Base-by-base conservation (phyloP, 345 rosid genomes). In the Brassica carinata region DNA sequence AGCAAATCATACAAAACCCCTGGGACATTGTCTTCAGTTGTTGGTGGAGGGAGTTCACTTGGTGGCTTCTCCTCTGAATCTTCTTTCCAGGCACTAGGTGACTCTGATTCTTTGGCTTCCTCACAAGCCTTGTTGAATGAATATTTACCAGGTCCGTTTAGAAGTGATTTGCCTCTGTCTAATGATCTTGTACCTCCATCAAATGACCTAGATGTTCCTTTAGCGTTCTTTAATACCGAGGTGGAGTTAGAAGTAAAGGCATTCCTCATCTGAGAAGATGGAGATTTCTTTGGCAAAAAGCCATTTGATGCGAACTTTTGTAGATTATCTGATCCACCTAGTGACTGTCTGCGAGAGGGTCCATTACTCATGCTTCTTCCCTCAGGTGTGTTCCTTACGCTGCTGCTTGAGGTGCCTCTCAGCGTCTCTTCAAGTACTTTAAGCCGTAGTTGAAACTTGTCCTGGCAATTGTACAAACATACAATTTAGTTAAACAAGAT, bases 171-270 rank as follows among this genome's bases (percentile, higher is more conserved):
- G 48, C 92, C 89, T 78, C 98, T 87, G 76, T 93, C 99, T 81
- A 93, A 81, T 69, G 97, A 95, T 82, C 98, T 88, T 53, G 97
- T 90, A 75, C 99, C 99, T 63, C 99, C 99, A 85, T 96, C 99
- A 83, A 96, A 96, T 71, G 99, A 96, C 85, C 87, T 96, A 10
- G 99, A 93, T 81, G 97, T 89, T 85, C 98, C 98, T 86, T 92
- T 96, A 62, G 99, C 98, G 85, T 96, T 92, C 92, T 89, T 93
- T 78, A 96, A 87, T 67, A 93, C 90, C 17, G 90, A 43, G 78
- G 82, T 87, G 57, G 90, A 86, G 77, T 92, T 90, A 78, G 89
- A 82, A 68, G 90, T 87, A 1, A 74, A 69, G 26, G 79, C 76
- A 53, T 80, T 63, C 79, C 91, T 89, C 67, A 87, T 84, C 73